Percentiles rank a stretch among this genome's conserved stretches.
Evolutionary conservation across 2,329 filamentous ascomycete species (phyloP).

Genomic region (Cercospora berteroae): DNA sequence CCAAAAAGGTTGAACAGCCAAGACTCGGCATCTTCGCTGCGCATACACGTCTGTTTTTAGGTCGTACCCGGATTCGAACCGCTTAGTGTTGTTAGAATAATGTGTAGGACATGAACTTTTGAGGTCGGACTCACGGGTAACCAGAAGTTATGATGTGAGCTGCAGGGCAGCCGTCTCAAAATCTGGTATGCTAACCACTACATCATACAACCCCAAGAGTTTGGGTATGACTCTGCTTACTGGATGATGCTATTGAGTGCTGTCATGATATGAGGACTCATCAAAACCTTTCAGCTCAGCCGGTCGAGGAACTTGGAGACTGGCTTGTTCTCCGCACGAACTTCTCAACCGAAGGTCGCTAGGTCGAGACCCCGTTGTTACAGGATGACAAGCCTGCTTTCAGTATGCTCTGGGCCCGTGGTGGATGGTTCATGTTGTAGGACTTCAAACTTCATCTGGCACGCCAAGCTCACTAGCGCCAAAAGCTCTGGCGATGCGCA

Average conservation of each 20-base stretch:
- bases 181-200: slow-evolving; percentile 29
- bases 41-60: neutral
- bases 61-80: neutral
- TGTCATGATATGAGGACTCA: too few species aligned
- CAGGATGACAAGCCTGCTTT: neutral
- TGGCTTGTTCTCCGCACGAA: too few species aligned
- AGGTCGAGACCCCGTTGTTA: neutral
- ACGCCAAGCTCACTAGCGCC: neutral
- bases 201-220: too few species aligned
- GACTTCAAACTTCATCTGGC: neutral
- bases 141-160: slow-evolving; percentile 56
- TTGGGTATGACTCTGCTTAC: too few species aligned
- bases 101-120: neutral
- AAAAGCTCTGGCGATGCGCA: neutral
- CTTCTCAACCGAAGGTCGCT: too few species aligned
- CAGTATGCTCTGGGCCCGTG: neutral
- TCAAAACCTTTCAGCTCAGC: too few species aligned
- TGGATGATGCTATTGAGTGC: too few species aligned
- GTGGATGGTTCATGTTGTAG: neutral
- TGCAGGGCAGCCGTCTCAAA: slow-evolving; percentile 17
- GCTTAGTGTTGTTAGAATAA: neutral
- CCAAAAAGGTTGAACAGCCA: too few species aligned
- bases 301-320: too few species aligned
- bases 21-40: too few species aligned
- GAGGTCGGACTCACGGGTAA: slow-evolving; percentile 47